These are phyloP conservation scores for Syncephalis plumigaleata DNA, from an alignment of 371 early-diverging fungal species.

Conservation along the genomic window DNA sequence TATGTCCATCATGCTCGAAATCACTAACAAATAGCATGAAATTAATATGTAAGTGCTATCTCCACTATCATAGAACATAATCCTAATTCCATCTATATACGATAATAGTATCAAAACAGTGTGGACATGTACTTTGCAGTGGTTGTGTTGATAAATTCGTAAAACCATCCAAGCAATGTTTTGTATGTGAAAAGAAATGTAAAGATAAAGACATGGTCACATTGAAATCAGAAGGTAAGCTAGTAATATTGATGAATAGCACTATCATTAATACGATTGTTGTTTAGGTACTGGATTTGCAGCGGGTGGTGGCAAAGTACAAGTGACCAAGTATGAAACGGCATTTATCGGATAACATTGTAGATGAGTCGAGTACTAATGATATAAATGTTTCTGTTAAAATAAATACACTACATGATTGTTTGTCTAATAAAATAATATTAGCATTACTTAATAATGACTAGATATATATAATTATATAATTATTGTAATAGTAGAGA, in stretches of 20 bases:
- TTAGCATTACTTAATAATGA: no score
- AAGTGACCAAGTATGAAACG: conserved; percentile 50
- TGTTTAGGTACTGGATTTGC: conserved; percentile 54
- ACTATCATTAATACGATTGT: background rate
- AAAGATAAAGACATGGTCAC: conserved; percentile 52
- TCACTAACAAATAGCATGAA: conserved; percentile 53
- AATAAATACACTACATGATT: no score
- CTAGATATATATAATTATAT: no score
- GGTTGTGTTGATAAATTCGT: conserved; percentile 65
- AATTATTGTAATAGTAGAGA: no score
- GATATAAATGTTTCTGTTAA: background rate
- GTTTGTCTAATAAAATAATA: no score
- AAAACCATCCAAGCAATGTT: conserved; percentile 46
- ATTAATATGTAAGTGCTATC: conserved; percentile 29
- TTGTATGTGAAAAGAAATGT: conserved; percentile 58
- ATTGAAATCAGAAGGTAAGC: conserved; percentile 57
- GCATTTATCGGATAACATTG: conserved; percentile 34
- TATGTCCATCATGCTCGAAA: conserved; percentile 78
- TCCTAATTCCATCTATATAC: background rate
- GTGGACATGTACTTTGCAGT: conserved; percentile 81
- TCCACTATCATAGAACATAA: background rate
- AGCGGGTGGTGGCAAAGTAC: conserved; percentile 55
- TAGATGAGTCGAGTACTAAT: conserved; percentile 14
- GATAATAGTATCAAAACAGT: conserved; percentile 41
- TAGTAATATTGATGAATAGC: background rate